Evolutionary conservation across 2,329 filamentous ascomycete genomes (phyloP), one percentile per base, ranked within the genome.

Genomic region (Raffaelea deltoideospora): DNA sequence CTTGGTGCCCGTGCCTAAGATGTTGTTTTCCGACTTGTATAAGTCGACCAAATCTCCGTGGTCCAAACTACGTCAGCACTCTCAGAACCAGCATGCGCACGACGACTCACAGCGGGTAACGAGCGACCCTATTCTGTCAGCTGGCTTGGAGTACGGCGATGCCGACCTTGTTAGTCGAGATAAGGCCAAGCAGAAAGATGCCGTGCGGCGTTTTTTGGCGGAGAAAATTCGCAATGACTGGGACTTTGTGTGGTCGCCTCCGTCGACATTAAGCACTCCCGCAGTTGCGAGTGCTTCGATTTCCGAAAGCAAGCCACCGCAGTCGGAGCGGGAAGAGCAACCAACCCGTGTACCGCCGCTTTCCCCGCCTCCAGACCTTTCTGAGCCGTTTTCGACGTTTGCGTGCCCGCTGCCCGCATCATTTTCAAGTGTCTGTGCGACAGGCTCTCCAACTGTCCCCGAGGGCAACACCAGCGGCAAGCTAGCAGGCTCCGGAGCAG

Each of bases 111-210:
- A 46, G 52, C 6, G 18, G 31, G n/a, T n/a, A n/a, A n/a, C n/a
- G n/a, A n/a, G n/a, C n/a, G n/a, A n/a, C 29, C 6, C 15, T 9
- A 30, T 31, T 11, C 31, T 22, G 15, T 9, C 31, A 6, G 22
- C 31, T 11, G 37, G 39, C 19, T 34, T 36, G 13, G 60, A 74
- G 47, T 69, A 73, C 47, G 44, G 44, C 27, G 68, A 77, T 42
- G 63, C 69, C 17, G 74, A 78, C 48, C 60, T 79, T 6, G 53
- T 74, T 34, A 76, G 69, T 50, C 67, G 62, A 48, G 74, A 79
- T 50, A 77, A 76, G 51, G 43, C 53, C 20, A 74, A 67, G 55
- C 70, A 76, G 46, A 78, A 77, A 49, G 69, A 74, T 29, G 74
- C 74, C 11, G 66, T 79, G 26, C 69, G 61, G 47, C 65, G 59